Conservation (phyloP, 192 early-diverging fungal genomes). For the Physocladia obscura region DNA sequence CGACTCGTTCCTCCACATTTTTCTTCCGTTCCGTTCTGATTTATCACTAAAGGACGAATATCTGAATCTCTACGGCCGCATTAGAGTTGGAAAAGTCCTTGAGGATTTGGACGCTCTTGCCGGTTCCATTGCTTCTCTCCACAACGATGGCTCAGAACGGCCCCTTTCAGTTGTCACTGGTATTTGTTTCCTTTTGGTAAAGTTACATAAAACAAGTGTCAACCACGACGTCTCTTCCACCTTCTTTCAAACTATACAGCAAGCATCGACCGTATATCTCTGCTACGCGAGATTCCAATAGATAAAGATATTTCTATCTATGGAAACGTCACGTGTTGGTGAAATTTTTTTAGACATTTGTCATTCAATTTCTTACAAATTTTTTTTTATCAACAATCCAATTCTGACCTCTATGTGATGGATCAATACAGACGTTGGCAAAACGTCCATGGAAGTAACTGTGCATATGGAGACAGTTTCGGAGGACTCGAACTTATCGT, state of each 20-base stretch:
- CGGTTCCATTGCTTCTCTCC: constrained; percentile 77
- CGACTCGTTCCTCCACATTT: constrained; percentile 69
- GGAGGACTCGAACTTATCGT: constrained; percentile 10
- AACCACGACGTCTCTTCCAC: no score
- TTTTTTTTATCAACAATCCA: not conserved
- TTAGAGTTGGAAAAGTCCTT: constrained; percentile 79
- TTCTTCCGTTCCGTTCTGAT: constrained; percentile 74
- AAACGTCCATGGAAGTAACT: constrained; percentile 79
- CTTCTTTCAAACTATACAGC: no score
- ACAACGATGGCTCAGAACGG: constrained; percentile 54
- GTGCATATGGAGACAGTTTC: constrained; percentile 34
- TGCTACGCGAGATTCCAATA: constrained; percentile 60
- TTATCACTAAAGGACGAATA: constrained; percentile 77
- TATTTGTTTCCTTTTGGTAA: not conserved
- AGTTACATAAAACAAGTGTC: not conserved
- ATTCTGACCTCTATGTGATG: not conserved
- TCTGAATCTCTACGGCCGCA: constrained; percentile 68
- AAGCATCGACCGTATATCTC: constrained; percentile 79
- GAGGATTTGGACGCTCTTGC: constrained; percentile 82
- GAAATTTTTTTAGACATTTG: not conserved
- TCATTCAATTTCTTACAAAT: no score
- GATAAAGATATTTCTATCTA: constrained; percentile 70
- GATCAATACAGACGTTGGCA: constrained; percentile 58
- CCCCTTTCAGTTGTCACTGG: constrained; percentile 77
- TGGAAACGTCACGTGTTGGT: constrained; percentile 70